Conservation (phyloP, 129 eudicot genomes). For the Escallonia rubra region DNA sequence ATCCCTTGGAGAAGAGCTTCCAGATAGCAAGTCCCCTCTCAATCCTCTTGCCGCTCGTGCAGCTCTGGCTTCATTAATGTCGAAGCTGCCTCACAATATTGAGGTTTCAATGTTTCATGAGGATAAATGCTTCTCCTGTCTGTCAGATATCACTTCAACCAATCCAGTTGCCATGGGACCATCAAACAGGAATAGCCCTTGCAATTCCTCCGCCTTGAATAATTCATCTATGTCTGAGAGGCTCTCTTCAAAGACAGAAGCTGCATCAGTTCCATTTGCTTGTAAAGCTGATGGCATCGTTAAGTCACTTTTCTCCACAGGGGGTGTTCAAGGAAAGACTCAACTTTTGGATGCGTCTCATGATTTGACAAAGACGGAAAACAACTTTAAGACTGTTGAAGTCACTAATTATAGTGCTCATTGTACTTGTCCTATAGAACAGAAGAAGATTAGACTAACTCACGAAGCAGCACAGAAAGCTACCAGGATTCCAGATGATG, state of each 20-base stretch:
- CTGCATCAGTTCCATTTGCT: conserved; percentile 5
- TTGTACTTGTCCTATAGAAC: background rate
- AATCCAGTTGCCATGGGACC: conserved; percentile 6
- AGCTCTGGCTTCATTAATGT: conserved; percentile 57
- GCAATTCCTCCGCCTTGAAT: conserved; percentile 7
- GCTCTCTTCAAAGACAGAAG: conserved; percentile 21
- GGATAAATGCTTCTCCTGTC: conserved; percentile 8
- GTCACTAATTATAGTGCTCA: conserved; percentile 1
- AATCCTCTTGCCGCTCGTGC: conserved; percentile 82
- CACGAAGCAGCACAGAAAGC: conserved; percentile 31
- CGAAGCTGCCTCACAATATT: conserved; percentile 23
- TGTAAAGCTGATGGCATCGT: conserved; percentile 15
- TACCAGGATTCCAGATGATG: conserved; percentile 16
- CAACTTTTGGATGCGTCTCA: conserved; percentile 7
- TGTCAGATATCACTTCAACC: background rate
- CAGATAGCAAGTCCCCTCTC: conserved; percentile 40
- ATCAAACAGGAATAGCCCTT: background rate
- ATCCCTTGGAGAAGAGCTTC: conserved; percentile 15
- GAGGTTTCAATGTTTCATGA: conserved; percentile 18
- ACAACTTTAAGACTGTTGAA: background rate
- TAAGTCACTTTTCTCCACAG: conserved; percentile 34
- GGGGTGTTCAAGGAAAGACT: conserved; percentile 2
- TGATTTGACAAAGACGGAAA: background rate
- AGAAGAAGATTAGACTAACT: conserved; percentile 33
- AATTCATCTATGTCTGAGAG: conserved; percentile 4